Percentiles rank a stretch among this genome's conserved stretches.
phyloP scores from a whole-genome alignment of 2,329 filamentous ascomycete species.

The Neofusicoccum umdonicola region DNA sequence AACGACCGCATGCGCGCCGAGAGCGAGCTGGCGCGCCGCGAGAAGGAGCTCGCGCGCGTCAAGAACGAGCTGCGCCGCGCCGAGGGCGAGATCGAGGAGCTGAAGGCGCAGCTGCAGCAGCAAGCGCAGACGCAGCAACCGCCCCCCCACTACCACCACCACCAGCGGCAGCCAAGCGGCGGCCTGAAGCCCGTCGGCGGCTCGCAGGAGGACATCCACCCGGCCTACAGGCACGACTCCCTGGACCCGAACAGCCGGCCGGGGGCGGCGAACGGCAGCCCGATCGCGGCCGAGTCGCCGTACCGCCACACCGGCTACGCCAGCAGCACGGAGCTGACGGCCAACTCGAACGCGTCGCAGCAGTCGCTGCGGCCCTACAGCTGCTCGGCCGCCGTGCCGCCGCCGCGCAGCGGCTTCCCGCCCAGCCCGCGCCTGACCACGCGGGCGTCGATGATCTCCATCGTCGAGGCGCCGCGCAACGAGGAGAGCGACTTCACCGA shows the following conservation, averaged over 20 bases:
- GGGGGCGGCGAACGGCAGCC: too few species aligned
- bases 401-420: too few species aligned
- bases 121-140: background rate
- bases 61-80: slow-evolving; percentile 6
- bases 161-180: too few species aligned
- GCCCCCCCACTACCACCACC: too few species aligned
- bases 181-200: too few species aligned
- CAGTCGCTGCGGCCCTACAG: background rate
- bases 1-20: background rate
- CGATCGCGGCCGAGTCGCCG: too few species aligned
- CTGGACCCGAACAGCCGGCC: too few species aligned
- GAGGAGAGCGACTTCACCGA: too few species aligned
- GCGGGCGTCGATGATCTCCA: background rate
- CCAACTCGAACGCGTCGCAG: background rate
- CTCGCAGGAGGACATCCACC: too few species aligned
- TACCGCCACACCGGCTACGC: background rate
- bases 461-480: background rate
- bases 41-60: slow-evolving; percentile 12
- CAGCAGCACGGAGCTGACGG: background rate
- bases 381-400: background rate
- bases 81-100: slow-evolving; percentile 2
- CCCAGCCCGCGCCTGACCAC: background rate
- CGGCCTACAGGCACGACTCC: too few species aligned
- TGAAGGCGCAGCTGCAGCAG: background rate
- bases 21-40: background rate